Conservation (phyloP, 75 land plant genomes). For the Chamaecyparis obtusa region DNA sequence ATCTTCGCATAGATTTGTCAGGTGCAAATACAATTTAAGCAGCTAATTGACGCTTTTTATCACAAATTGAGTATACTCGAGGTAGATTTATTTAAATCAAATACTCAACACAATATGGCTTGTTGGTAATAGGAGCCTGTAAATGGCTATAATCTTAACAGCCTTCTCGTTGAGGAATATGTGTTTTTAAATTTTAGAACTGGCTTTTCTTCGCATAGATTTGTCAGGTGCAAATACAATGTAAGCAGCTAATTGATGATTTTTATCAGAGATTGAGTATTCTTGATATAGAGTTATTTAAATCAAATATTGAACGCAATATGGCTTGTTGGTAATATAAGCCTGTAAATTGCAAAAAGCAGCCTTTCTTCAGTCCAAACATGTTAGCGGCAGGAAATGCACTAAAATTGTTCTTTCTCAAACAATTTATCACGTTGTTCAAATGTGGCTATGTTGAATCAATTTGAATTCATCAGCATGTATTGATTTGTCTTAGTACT, state of each 20-base stretch:
- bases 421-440: background rate
- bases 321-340: background rate
- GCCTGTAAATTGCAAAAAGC: background rate
- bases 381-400: background rate
- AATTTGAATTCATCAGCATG: background rate
- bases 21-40: background rate
- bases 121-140: background rate
- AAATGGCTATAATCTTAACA: background rate
- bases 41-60: background rate
- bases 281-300: background rate
- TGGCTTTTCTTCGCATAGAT: background rate
- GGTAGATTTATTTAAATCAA: background rate
- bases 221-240: background rate
- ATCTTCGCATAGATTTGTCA: background rate
- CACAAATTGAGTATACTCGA: background rate
- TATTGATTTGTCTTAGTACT: background rate
- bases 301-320: background rate
- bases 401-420: background rate
- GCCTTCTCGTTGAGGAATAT: background rate
- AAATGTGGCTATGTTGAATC: background rate
- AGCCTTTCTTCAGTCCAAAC: background rate
- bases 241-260: background rate
- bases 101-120: background rate
- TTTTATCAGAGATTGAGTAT: background rate
- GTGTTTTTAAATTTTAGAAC: background rate